These are phyloP conservation scores for Halenospora varia DNA, from an alignment of 495 filamentous ascomycete genomes.

Conservation along the genomic window DNA sequence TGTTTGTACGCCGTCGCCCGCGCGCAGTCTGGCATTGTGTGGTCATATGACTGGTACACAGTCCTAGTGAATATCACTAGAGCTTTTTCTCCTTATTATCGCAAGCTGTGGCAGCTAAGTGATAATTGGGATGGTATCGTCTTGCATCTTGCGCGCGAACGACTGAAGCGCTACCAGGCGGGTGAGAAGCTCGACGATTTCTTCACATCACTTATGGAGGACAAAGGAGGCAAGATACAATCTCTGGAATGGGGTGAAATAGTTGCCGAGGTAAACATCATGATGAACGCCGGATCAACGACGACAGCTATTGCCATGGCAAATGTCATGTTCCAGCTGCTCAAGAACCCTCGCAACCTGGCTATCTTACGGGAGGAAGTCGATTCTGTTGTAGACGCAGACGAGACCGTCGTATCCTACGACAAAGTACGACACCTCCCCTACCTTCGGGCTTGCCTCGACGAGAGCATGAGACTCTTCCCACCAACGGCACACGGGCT, in stretches of 20 bases:
- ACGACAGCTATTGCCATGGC: slow-evolving; percentile 51
- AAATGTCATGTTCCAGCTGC: slow-evolving; percentile 50
- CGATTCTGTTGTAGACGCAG: too few relatives aligned
- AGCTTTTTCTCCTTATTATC: slow-evolving; percentile 19
- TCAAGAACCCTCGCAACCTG: slow-evolving; percentile 47
- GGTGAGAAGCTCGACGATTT: slow-evolving; percentile 55
- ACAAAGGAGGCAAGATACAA: slow-evolving; percentile 36
- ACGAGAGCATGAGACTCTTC: slow-evolving; percentile 52
- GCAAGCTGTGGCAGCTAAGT: too few relatives aligned
- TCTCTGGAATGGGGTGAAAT: slow-evolving; percentile 30
- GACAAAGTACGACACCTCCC: slow-evolving; percentile 30
- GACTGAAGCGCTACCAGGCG: slow-evolving; percentile 40
- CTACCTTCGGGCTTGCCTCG: slow-evolving; percentile 49
- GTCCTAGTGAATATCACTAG: slow-evolving; percentile 22
- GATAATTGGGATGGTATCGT: slow-evolving; percentile 25
- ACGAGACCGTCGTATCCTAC: slow-evolving; percentile 2
- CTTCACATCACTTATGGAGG: slow-evolving; percentile 50
- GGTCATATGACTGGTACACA: slow-evolving; percentile 45
- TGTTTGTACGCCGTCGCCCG: slow-evolving; percentile 44
- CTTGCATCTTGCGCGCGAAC: slow-evolving; percentile 33
- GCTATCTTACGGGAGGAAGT: slow-evolving; percentile 53
- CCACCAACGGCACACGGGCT: slow-evolving; percentile 46
- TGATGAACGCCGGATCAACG: slow-evolving; percentile 53
- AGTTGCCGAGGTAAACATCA: slow-evolving; percentile 35
- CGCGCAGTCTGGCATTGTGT: slow-evolving; percentile 39